A percentile compares a stretch with the other conserved stretches of the same genome.
These are phyloP conservation scores for Singerocomus rubriflavus DNA, from an alignment of 1,284 basidiomycete species.

Conservation along the genomic window DNA sequence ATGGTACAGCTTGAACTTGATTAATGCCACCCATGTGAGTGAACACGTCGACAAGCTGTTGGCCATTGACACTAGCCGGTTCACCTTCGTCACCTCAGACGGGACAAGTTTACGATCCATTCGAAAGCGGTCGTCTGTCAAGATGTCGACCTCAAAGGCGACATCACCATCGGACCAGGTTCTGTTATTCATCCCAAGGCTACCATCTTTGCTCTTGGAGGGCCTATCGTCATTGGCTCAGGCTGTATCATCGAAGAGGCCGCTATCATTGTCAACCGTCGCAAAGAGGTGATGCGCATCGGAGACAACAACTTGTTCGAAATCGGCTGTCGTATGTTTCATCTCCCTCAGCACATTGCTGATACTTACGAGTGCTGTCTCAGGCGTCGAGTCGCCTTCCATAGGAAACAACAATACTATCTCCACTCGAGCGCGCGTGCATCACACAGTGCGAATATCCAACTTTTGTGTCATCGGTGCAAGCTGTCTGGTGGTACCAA, in stretches of 20 bases:
- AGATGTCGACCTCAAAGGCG: slow-evolving; percentile 86
- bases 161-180: slow-evolving; percentile 87
- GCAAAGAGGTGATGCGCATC: slow-evolving; percentile 83
- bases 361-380: neutral
- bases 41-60: neutral
- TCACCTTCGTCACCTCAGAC: slow-evolving; percentile 39
- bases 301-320: slow-evolving; percentile 93
- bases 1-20: neutral
- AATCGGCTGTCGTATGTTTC: slow-evolving; percentile 77
- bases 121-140: slow-evolving; percentile 82
- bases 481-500: slow-evolving; percentile 70
- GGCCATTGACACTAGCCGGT: neutral
- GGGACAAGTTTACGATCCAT: slow-evolving; percentile 76
- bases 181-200: slow-evolving; percentile 94
- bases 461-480: slow-evolving; percentile 83
- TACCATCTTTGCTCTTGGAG: slow-evolving; percentile 83
- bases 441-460: slow-evolving; percentile 74
- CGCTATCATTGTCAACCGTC: slow-evolving; percentile 85
- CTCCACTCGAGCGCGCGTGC: slow-evolving; percentile 74
- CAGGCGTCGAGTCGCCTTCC: slow-evolving; percentile 81
- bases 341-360: slow-evolving; percentile 3
- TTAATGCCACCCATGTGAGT: slow-evolving; percentile 31
- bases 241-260: slow-evolving; percentile 92
- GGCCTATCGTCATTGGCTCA: slow-evolving; percentile 83
- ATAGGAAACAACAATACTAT: slow-evolving; percentile 86